These are phyloP conservation scores for Wallacemonas sp. DNA, from an alignment of 208 protist genomes.

Conservation along the genomic window DNA sequence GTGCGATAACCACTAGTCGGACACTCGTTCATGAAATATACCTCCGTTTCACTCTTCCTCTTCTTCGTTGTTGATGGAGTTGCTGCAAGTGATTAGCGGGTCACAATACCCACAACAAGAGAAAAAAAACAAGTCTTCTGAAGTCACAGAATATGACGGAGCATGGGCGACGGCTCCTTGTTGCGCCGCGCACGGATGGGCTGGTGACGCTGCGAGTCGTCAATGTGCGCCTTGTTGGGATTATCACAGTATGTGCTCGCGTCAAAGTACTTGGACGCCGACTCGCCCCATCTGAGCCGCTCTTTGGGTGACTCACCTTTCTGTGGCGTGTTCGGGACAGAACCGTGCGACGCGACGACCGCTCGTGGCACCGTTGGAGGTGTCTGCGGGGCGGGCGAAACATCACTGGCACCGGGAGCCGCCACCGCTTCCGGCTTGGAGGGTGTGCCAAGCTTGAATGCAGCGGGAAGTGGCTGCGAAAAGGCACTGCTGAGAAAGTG, in stretches of 20 bases:
- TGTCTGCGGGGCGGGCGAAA: neutral
- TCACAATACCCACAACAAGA: neutral
- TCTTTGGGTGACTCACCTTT: neutral
- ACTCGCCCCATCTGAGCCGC: slow-evolving; percentile 35
- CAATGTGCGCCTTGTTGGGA: slow-evolving; percentile 33
- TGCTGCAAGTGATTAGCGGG: too few species aligned
- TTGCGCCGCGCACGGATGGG: slow-evolving; percentile 21
- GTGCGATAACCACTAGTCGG: too few species aligned
- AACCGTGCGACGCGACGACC: neutral
- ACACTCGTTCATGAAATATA: too few species aligned
- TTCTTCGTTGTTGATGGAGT: too few species aligned
- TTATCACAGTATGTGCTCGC: slow-evolving; percentile 55
- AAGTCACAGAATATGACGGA: slow-evolving; percentile 1
- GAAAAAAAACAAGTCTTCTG: neutral
- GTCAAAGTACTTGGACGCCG: slow-evolving; percentile 45
- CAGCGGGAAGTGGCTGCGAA: slow-evolving; percentile 6
- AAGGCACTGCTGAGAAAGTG: neutral
- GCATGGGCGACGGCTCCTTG: slow-evolving; percentile 9
- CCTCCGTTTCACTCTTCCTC: too few species aligned
- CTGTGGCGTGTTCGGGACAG: neutral
- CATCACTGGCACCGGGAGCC: neutral
- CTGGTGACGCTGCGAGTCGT: neutral
- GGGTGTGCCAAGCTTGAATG: neutral
- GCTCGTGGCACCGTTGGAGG: neutral
- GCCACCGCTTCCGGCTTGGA: neutral